These are phyloP conservation scores for Rhazya stricta DNA, from an alignment of 257 asterid genomes.

Conservation along the genomic window DNA sequence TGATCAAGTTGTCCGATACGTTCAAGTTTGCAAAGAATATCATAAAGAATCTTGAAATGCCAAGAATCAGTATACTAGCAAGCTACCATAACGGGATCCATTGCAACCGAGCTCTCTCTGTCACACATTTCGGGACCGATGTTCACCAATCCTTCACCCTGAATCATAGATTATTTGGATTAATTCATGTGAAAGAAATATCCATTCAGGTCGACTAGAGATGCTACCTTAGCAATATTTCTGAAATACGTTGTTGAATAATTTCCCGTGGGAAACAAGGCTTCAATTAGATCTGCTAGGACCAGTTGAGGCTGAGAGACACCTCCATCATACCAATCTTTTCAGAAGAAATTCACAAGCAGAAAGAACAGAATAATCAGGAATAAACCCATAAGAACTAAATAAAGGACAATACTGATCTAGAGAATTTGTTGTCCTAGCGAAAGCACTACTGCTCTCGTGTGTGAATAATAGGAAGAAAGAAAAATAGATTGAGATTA, in stretches of 20 bases:
- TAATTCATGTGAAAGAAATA: background rate
- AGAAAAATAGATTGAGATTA: background rate
- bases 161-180: slow-evolving; percentile 16
- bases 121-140: slow-evolving; percentile 70
- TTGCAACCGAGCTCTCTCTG: slow-evolving; percentile 53
- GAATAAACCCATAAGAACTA: background rate
- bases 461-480: background rate
- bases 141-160: slow-evolving; percentile 71
- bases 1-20: background rate
- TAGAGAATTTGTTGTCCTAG: background rate
- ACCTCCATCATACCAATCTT: slow-evolving; percentile 94
- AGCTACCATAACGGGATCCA: slow-evolving; percentile 62
- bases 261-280: slow-evolving; percentile 67
- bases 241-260: slow-evolving; percentile 60
- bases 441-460: background rate
- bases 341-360: background rate
- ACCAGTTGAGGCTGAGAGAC: slow-evolving; percentile 88
- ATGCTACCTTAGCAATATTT: slow-evolving; percentile 76
- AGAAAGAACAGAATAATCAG: background rate
- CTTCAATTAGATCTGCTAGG: slow-evolving; percentile 74
- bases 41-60: slow-evolving; percentile 4
- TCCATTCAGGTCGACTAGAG: background rate
- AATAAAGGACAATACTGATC: background rate
- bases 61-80: slow-evolving; percentile 35
- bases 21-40: slow-evolving; percentile 5